Percentiles rank a stretch among this genome's conserved stretches.
phyloP scores from a whole-genome alignment of 768 basidiomycete species.

The Glaciozyma martinii region DNA sequence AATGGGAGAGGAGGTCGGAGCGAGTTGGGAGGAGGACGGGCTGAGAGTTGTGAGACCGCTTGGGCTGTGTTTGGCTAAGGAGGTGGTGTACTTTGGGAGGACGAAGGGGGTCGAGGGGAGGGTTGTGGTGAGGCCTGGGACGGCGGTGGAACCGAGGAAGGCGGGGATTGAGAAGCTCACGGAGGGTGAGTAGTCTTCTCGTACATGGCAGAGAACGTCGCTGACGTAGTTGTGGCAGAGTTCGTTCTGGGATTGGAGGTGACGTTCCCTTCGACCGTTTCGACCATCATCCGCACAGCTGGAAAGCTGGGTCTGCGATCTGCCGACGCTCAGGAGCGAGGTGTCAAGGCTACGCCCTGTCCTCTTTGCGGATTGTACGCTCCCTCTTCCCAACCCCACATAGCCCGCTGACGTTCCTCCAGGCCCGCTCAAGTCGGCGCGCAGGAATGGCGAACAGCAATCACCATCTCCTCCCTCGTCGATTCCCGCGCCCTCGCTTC shows the following conservation, averaged over 20 bases:
- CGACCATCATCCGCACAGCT: conserved; percentile 32
- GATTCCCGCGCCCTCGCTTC: neutral
- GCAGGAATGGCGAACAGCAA: conserved; percentile 16
- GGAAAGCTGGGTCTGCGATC: conserved; percentile 31
- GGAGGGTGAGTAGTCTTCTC: conserved; percentile 19
- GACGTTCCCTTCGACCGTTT: conserved; percentile 33
- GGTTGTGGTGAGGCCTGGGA: conserved; percentile 5
- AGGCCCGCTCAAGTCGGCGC: conserved; percentile 20
- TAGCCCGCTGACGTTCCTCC: neutral
- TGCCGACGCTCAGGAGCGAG: neutral
- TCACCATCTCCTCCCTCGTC: conserved; percentile 20
- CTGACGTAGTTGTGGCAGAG: neutral
- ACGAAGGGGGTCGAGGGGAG: neutral
- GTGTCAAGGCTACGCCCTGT: neutral
- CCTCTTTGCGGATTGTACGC: conserved; percentile 18
- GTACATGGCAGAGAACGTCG: too few relatives aligned
- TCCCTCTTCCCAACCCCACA: neutral
- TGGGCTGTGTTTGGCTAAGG: neutral
- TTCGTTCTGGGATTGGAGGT: conserved; percentile 27
- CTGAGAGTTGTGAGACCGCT: conserved; percentile 20
- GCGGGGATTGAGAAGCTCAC: conserved; percentile 21
- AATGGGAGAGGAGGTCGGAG: conserved; percentile 24
- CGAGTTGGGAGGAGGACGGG: neutral
- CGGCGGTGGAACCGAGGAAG: conserved; percentile 20
- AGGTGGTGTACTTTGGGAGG: conserved; percentile 4